Conservation (phyloP, 805 yeast genomes). For the Candida awuae region DNA sequence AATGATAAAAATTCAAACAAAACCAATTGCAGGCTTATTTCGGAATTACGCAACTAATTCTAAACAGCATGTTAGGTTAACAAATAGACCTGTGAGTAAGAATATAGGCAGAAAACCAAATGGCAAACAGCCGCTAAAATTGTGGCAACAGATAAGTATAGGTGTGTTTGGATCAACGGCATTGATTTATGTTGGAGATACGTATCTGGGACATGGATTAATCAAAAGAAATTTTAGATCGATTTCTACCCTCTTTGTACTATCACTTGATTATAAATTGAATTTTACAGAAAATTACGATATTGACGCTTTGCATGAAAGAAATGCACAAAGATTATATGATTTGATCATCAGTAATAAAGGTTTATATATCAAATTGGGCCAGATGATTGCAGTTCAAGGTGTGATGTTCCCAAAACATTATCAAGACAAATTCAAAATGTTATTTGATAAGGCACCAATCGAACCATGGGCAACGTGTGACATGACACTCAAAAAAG, state of each 20-base stretch:
- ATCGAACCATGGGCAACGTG: constrained; percentile 42
- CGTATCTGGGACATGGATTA: constrained; percentile 39
- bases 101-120: neutral
- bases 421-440: constrained; percentile 47
- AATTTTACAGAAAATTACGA: constrained; percentile 38
- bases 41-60: neutral
- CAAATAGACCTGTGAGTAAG: constrained; percentile 7
- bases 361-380: constrained; percentile 66
- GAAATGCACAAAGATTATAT: constrained; percentile 45
- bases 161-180: constrained; percentile 15
- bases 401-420: constrained; percentile 59
- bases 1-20: too few relatives aligned
- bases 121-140: neutral
- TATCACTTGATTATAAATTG: constrained; percentile 56
- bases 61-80: constrained; percentile 5
- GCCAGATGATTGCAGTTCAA: constrained; percentile 75
- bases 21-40: neutral
- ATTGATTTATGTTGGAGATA: constrained; percentile 23
- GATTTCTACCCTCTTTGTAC: constrained; percentile 35
- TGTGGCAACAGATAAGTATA: constrained; percentile 5
- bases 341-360: constrained; percentile 39
- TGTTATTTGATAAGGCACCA: constrained; percentile 65
- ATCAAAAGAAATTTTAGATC: constrained; percentile 46
- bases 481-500: constrained; percentile 33
- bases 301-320: constrained; percentile 50